Base-by-base conservation (phyloP, 148 eudicot species). In the Limonium bicolor region DNA sequence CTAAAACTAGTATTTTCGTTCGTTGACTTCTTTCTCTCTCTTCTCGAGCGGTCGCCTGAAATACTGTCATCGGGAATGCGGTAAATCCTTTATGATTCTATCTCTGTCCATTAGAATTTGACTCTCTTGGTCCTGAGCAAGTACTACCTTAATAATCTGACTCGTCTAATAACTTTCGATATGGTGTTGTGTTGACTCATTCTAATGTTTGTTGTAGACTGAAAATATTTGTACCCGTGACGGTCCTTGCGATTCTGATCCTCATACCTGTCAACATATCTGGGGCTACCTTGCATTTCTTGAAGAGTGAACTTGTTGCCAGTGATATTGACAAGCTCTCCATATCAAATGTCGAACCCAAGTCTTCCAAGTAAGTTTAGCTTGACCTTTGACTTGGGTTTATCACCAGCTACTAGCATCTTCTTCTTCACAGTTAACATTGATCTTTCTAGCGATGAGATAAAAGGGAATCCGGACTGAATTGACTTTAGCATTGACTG, bases 271-370 rank as follows among this genome's bases (percentile, higher is more conserved):
- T 80, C 59, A 90, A 90, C 64, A 59, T 71, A 24, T 74, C 82
- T 21, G 93, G 75, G 16, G 93, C 85, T 26, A 80, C 76, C 31
- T 60, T 90, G 51, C 70, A 39, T 69, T 84, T 74, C 48, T 72
- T 90, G 8, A 66, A 68, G 30, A 78, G 63, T 45, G 87, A 90
- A 27, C 69, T 90, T 70, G 95, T 90, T 21, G 64, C 70, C 41
- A 90, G 76, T 53, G 50, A 84, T 43, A 84, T 90, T 34, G 95
- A 90, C 62, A 90, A 80, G 69, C 97, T 90, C 56, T 90, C 97
- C 0, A 80, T 90, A 70, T 90, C 97, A 60, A 90, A 90, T 67
- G 77, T 90, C 35, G 68, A 69, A 55, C 69, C 93, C 32, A 56
- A 78, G 72, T 90, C 97, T 29, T 16, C 61, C 21, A 77, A 72